Percentiles rank a stretch among this genome's conserved stretches.
Conservation (phyloP, 106 monocot species). For the Narthecium ossifragum region DNA sequence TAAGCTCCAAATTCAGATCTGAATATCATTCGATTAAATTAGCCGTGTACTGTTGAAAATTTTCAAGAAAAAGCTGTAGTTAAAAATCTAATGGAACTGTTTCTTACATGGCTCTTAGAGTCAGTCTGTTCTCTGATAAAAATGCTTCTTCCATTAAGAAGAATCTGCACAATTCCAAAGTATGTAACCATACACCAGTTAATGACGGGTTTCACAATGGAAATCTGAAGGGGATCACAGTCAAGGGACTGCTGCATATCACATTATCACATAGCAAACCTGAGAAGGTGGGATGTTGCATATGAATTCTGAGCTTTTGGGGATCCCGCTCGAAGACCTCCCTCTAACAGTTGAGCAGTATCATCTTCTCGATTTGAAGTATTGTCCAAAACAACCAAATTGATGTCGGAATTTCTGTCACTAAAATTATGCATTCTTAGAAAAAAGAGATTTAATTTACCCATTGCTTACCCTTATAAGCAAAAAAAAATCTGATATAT, state of each 20-base stretch:
- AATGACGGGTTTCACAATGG: not conserved
- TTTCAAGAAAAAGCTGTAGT: not conserved
- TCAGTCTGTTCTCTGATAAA: constrained; percentile 66
- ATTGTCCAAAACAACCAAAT: constrained; percentile 58
- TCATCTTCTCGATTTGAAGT: constrained; percentile 34
- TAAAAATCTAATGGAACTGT: not conserved
- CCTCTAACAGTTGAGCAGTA: constrained; percentile 41
- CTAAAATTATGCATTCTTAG: constrained; percentile 13
- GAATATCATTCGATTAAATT: constrained; percentile 18
- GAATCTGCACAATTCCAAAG: constrained; percentile 45
- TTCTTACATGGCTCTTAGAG: constrained; percentile 83
- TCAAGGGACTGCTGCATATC: not conserved
- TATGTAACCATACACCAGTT: not conserved
- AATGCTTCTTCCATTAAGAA: constrained; percentile 66
- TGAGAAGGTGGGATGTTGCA: constrained; percentile 26
- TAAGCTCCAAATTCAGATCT: constrained; percentile 88
- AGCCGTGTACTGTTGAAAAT: not conserved
- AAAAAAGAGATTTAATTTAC: too few species aligned
- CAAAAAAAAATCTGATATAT: too few species aligned
- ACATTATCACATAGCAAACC: constrained; percentile 13
- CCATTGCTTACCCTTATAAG: too few species aligned
- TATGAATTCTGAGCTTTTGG: constrained; percentile 34
- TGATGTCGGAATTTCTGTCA: constrained; percentile 58
- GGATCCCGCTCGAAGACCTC: constrained; percentile 34
- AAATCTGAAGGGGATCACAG: too few species aligned